Evolutionary conservation across 2,329 filamentous ascomycete species (phyloP).

Genomic region (Capronia epimyces): DNA sequence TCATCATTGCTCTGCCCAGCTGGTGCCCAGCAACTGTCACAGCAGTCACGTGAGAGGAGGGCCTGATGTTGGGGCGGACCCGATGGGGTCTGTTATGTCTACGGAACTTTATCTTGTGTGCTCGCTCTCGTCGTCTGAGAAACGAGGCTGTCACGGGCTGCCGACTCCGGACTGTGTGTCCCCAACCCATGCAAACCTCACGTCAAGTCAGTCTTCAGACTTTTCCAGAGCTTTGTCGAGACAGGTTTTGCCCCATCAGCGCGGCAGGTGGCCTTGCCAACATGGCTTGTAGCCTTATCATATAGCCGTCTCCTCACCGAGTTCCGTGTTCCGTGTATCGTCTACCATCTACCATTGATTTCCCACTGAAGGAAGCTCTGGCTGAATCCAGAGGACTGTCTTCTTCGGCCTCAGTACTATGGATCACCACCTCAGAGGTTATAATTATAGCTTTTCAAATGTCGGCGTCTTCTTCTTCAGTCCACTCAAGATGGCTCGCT

Average conservation of each 20-base stretch:
- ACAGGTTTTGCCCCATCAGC: background rate
- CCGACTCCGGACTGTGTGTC: slow-evolving; percentile 2
- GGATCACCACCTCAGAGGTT: no score
- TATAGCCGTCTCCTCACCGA: no score
- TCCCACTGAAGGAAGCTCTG: no score
- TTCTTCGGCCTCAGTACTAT: no score
- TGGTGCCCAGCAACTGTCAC: background rate
- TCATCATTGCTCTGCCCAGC: background rate
- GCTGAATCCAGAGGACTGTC: no score
- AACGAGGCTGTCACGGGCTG: slow-evolving; percentile 2
- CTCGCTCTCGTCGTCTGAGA: background rate
- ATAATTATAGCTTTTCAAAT: slow-evolving; percentile 72
- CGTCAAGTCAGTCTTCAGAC: background rate
- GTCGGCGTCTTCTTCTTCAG: slow-evolving; percentile 71
- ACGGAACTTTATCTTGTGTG: background rate
- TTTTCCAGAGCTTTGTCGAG: background rate
- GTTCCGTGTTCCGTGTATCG: no score
- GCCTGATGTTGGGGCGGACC: background rate
- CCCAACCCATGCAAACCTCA: background rate
- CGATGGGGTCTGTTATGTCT: no score
- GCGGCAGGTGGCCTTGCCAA: background rate
- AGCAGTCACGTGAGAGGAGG: background rate
- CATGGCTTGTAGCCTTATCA: no score
- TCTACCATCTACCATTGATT: no score
- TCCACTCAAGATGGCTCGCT: slow-evolving; percentile 67